A percentile compares a stretch with the other conserved stretches of the same genome.
phyloP scores from a whole-genome alignment of 768 basidiomycete species.

The Tephrocybe sp. region DNA sequence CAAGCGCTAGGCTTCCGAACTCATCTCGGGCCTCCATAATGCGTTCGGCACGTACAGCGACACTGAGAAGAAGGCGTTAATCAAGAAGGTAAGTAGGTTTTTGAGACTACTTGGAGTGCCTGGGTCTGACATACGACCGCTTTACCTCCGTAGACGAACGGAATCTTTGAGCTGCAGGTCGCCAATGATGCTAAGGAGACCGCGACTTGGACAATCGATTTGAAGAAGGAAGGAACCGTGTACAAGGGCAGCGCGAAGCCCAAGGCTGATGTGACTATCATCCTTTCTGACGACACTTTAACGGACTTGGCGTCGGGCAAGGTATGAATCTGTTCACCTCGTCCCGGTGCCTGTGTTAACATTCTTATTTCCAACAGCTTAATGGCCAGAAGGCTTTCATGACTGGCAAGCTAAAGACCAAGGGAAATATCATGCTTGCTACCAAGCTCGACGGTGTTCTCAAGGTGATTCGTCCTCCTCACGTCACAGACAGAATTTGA shows the following conservation, averaged over 20 bases:
- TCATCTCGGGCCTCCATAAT: conserved; percentile 51
- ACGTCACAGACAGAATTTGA: background rate
- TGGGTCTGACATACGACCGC: background rate
- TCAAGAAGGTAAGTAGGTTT: conserved; percentile 77
- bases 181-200: conserved; percentile 71
- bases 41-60: conserved; percentile 57
- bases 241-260: conserved; percentile 71
- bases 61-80: conserved; percentile 61
- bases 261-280: conserved; percentile 83
- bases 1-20: conserved; percentile 60
- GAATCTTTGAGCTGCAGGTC: conserved; percentile 84
- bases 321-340: conserved; percentile 33
- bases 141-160: conserved; percentile 60
- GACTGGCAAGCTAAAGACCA: conserved; percentile 91
- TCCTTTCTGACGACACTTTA: conserved; percentile 77
- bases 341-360: background rate
- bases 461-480: conserved; percentile 46
- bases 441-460: conserved; percentile 87
- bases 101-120: background rate
- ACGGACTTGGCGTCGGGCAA: conserved; percentile 71
- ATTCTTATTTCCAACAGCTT: conserved; percentile 40
- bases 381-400: conserved; percentile 96
- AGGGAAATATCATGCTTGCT: conserved; percentile 91
- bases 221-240: conserved; percentile 81
- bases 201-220: conserved; percentile 87